Conservation (phyloP, 2,329 filamentous ascomycete species). For the Fusarium vanettenii region DNA sequence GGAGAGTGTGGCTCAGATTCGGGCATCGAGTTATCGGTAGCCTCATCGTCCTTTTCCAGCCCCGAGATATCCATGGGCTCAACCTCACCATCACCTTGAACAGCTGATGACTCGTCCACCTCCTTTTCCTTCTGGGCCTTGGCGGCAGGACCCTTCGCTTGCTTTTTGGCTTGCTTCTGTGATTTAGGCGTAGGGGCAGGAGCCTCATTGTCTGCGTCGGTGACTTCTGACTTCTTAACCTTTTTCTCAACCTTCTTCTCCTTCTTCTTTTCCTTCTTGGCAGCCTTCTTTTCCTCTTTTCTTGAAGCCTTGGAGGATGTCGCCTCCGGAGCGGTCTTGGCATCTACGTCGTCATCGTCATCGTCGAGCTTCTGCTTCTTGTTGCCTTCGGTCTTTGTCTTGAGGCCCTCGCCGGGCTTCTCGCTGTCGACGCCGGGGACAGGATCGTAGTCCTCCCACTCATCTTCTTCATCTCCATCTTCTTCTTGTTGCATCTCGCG, state of each 20-base stretch:
- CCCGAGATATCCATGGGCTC: conserved; percentile 44
- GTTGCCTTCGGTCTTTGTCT: conserved; percentile 60
- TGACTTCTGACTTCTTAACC: conserved; percentile 54
- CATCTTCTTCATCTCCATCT: conserved; percentile 57
- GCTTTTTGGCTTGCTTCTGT: conserved; percentile 46
- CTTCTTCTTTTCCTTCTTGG: conserved; percentile 60
- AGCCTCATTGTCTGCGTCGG: conserved; percentile 44
- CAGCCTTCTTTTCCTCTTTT: conserved; percentile 65
- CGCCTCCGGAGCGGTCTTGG: conserved; percentile 56
- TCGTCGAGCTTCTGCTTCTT: conserved; percentile 64
- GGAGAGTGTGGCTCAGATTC: conserved; percentile 63
- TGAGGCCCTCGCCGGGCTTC: conserved; percentile 73
- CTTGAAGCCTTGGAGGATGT: conserved; percentile 59
- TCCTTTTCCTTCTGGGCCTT: conserved; percentile 34
- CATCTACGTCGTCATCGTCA: conserved; percentile 41
- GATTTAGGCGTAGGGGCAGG: conserved; percentile 38
- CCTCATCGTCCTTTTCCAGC: conserved; percentile 56
- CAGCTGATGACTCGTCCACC: conserved; percentile 18
- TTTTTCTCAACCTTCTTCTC: conserved; percentile 57
- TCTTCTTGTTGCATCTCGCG: conserved; percentile 68
- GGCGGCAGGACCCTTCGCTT: conserved; percentile 32
- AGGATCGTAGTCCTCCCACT: conserved; percentile 57
- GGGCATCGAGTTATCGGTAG: conserved; percentile 59
- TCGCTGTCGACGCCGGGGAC: conserved; percentile 68
- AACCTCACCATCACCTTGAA: conserved; percentile 26